Percentiles rank a stretch among this genome's conserved stretches.
Evolutionary conservation across 2,329 filamentous ascomycete genomes (phyloP).

Genomic region (Amesomyces nigricolor): DNA sequence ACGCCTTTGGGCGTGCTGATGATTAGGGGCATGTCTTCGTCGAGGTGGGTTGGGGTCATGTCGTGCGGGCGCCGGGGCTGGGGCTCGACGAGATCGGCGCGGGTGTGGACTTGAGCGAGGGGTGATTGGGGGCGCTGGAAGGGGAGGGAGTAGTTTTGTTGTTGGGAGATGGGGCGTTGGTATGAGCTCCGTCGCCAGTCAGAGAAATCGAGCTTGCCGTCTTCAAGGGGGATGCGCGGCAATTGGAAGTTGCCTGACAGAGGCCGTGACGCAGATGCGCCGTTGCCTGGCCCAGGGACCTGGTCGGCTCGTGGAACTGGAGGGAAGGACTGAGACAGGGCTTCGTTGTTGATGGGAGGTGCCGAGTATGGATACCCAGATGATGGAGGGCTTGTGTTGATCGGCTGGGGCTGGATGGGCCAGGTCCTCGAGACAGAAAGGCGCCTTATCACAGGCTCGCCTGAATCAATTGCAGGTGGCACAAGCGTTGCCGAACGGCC

Average conservation of each 20-base stretch:
- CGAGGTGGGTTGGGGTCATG: conserved; percentile 25
- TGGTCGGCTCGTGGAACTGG: conserved; percentile 38
- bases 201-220: conserved; percentile 27
- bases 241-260: conserved; percentile 41
- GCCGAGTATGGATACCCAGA: conserved; percentile 39
- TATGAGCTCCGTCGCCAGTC: conserved; percentile 18
- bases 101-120: conserved; percentile 7
- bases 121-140: conserved; percentile 6
- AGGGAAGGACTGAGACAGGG: conserved; percentile 34
- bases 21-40: conserved; percentile 50
- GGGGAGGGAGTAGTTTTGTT: conserved; percentile 23
- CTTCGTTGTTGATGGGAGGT: conserved; percentile 33
- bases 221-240: conserved; percentile 38
- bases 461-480: conserved; percentile 7
- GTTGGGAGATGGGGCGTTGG: conserved; percentile 23
- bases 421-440: conserved; percentile 41
- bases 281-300: conserved; percentile 34
- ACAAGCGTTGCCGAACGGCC: conserved; percentile 26
- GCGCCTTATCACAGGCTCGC: conserved; percentile 18
- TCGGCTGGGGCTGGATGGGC: conserved; percentile 36
- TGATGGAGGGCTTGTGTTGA: conserved; percentile 19
- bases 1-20: conserved; percentile 56
- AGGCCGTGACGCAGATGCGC: conserved; percentile 37
- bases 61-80: conserved; percentile 24
- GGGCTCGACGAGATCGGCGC: conserved; percentile 16